These are phyloP conservation scores for Glarea lozoyensis DNA, from an alignment of 495 filamentous ascomycete genomes.

Conservation along the genomic window DNA sequence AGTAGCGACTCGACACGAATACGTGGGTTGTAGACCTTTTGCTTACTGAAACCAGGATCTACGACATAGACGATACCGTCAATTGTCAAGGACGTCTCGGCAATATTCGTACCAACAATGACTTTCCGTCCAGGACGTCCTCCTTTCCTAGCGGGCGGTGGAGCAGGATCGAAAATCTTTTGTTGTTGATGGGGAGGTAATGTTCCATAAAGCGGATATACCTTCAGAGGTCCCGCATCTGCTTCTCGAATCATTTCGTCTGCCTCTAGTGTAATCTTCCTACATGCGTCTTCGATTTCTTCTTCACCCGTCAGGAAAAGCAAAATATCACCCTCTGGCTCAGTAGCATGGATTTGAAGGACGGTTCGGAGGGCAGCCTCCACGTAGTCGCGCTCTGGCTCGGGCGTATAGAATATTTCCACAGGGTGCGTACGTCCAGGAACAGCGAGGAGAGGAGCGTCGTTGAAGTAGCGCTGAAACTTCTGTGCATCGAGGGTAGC, in stretches of 20 bases:
- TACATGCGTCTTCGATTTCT: slow-evolving; percentile 93
- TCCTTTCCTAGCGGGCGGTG: slow-evolving; percentile 57
- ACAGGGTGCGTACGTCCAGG: slow-evolving; percentile 94
- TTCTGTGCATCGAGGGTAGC: slow-evolving; percentile 95
- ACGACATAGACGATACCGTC: slow-evolving; percentile 99
- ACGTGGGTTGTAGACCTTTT: slow-evolving; percentile 98
- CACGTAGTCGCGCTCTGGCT: slow-evolving; percentile 93
- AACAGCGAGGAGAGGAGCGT: slow-evolving; percentile 87
- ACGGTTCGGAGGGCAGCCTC: slow-evolving; percentile 92
- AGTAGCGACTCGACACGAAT: slow-evolving; percentile 93
- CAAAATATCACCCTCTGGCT: slow-evolving; percentile 89
- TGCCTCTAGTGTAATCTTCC: slow-evolving; percentile 82
- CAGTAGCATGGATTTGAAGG: slow-evolving; percentile 88
- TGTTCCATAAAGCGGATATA: slow-evolving; percentile 92
- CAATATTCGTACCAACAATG: slow-evolving; percentile 95
- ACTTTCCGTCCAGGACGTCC: slow-evolving; percentile 88
- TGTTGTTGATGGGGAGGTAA: slow-evolving; percentile 90
- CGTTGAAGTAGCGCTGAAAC: slow-evolving; percentile 96
- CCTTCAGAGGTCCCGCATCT: slow-evolving; percentile 79
- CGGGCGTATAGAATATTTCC: slow-evolving; percentile 96
- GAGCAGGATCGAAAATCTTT: slow-evolving; percentile 85
- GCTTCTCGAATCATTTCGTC: slow-evolving; percentile 87
- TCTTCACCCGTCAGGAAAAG: slow-evolving; percentile 97
- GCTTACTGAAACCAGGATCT: slow-evolving; percentile 97
- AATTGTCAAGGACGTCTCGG: slow-evolving; percentile 94